A percentile compares a stretch with the other conserved stretches of the same genome.
phyloP scores from a whole-genome alignment of 257 asterid species.

The Gentiana straminea region DNA sequence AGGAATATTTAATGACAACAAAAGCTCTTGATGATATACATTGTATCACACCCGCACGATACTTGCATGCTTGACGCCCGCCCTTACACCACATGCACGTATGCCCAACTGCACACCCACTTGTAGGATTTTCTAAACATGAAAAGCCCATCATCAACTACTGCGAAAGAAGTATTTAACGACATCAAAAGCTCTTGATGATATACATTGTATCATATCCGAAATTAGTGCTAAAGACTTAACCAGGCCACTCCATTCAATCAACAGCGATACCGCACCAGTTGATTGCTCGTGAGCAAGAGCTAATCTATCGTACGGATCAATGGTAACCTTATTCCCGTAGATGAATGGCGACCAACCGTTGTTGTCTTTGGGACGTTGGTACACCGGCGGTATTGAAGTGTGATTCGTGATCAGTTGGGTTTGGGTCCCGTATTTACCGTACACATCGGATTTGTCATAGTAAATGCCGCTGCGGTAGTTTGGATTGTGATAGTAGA shows the following conservation, averaged over 20 bases:
- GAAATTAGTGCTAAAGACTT: constrained; percentile 6
- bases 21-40: too few relatives aligned
- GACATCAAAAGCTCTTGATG: too few relatives aligned
- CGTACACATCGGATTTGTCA: constrained; percentile 43
- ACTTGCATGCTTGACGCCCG: too few relatives aligned
- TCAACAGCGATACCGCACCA: constrained; percentile 42
- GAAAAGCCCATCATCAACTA: too few relatives aligned
- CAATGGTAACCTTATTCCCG: constrained; percentile 63
- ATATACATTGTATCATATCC: too few relatives aligned
- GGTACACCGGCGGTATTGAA: constrained; percentile 55
- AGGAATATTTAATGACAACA: too few relatives aligned
- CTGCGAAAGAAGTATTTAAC: too few relatives aligned
- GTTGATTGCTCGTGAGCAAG: constrained; percentile 38
- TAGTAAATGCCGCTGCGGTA: constrained; percentile 57
- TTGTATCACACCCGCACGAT: too few relatives aligned
- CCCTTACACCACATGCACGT: too few relatives aligned
- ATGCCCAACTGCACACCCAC: too few relatives aligned
- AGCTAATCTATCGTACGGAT: constrained; percentile 60
- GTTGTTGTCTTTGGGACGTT: constrained; percentile 66
- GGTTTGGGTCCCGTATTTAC: constrained; percentile 28
- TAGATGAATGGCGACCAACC: constrained; percentile 77
- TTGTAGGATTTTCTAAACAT: too few relatives aligned
- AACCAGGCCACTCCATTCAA: constrained; percentile 54
- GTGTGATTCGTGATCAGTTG: constrained; percentile 82
- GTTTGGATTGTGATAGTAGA: constrained; percentile 73